Evolutionary conservation across 1,284 basidiomycete genomes (phyloP).

Genomic region (Polyporus tsugae): DNA sequence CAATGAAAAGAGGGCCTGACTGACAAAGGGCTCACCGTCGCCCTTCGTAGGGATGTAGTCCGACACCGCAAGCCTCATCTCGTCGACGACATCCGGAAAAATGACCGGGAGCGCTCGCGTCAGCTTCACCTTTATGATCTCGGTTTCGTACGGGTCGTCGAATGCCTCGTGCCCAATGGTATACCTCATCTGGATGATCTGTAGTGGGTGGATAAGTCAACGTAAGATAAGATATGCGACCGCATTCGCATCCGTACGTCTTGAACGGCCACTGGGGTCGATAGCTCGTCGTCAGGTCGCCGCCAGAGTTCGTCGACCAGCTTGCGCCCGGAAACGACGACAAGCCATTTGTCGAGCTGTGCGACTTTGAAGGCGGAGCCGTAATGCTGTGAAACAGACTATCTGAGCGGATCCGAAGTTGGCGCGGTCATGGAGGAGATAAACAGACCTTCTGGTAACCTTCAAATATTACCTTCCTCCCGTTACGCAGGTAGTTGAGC

Average conservation of each 20-base stretch:
- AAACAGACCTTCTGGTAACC: constrained; percentile 46
- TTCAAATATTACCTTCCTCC: constrained; percentile 43
- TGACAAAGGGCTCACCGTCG: constrained; percentile 26
- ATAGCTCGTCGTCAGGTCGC: constrained; percentile 35
- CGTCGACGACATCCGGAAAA: constrained; percentile 37
- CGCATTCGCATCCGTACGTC: constrained; percentile 37
- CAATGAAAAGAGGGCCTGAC: not conserved
- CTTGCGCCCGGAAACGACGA: constrained; percentile 34
- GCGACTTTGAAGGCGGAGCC: constrained; percentile 44
- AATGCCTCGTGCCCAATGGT: constrained; percentile 36
- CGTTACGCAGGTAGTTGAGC: constrained; percentile 41
- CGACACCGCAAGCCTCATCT: constrained; percentile 35
- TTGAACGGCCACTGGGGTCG: constrained; percentile 34
- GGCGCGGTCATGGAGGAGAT: constrained; percentile 10
- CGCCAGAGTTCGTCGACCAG: constrained; percentile 40
- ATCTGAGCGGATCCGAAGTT: not conserved
- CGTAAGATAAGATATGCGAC: not conserved
- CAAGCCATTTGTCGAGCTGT: constrained; percentile 42
- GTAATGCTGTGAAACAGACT: constrained; percentile 18
- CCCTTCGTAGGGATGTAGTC: constrained; percentile 23
- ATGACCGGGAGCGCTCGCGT: constrained; percentile 33
- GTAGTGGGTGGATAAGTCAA: not conserved
- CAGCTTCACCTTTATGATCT: constrained; percentile 35
- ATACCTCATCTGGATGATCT: constrained; percentile 28
- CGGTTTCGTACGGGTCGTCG: constrained; percentile 37